These are phyloP conservation scores for Mycosphaerella arachidis DNA, from an alignment of 2,329 filamentous ascomycete genomes.

Conservation along the genomic window DNA sequence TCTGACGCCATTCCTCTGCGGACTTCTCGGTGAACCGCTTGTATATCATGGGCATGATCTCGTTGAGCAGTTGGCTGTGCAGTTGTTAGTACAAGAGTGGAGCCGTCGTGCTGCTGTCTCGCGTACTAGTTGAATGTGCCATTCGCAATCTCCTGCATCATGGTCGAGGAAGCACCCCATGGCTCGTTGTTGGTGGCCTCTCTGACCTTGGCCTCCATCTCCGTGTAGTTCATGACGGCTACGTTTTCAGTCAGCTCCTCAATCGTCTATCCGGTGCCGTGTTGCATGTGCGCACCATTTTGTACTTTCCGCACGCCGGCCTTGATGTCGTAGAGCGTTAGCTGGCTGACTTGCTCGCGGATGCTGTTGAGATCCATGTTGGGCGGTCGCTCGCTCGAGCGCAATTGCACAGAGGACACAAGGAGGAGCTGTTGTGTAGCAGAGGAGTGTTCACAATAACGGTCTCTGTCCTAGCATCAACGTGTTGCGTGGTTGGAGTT, in stretches of 20 bases:
- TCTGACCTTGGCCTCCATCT: constrained; percentile 82
- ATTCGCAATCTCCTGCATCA: constrained; percentile 98
- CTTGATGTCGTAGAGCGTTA: constrained; percentile 93
- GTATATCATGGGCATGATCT: constrained; percentile 99
- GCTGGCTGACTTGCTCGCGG: constrained; percentile 81
- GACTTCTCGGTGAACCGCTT: constrained; percentile 97
- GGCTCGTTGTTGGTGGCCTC: constrained; percentile 99
- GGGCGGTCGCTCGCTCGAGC: constrained; percentile 21
- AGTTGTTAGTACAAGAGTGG: constrained; percentile 1
- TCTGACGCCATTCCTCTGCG: constrained; percentile 97
- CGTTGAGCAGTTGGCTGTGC: constrained; percentile 83
- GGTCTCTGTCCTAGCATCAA: not conserved
- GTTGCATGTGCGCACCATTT: constrained; percentile 66
- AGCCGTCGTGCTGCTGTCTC: not conserved
- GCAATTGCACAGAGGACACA: not conserved
- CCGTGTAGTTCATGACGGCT: constrained; percentile 98
- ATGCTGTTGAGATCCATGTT: constrained; percentile 81
- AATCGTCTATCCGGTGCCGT: not conserved
- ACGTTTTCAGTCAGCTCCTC: constrained; percentile 7
- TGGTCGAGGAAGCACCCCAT: constrained; percentile 77
- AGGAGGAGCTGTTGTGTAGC: not conserved
- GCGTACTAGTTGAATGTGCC: constrained; percentile 96
- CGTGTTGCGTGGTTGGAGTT: not conserved
- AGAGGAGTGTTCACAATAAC: not conserved
- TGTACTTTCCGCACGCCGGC: constrained; percentile 91